Conservation (phyloP, 2,329 filamentous ascomycete species). For the Rhynchosporium agropyri region DNA sequence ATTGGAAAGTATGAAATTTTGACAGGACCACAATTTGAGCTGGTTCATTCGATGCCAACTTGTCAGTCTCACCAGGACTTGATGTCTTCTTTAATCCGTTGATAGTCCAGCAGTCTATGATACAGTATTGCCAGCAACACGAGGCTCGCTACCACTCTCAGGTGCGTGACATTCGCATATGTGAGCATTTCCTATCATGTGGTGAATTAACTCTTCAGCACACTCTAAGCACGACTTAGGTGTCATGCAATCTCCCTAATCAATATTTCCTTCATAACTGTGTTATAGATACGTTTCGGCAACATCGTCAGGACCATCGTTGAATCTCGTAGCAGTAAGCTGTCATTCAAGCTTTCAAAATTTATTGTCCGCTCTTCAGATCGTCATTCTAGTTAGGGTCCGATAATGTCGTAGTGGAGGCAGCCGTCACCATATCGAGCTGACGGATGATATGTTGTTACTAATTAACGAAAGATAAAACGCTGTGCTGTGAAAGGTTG, state of each 20-base stretch:
- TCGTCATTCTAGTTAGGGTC: constrained; percentile 36
- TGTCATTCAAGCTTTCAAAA: constrained; percentile 40
- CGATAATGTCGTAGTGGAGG: constrained; percentile 42
- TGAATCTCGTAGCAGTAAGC: constrained; percentile 43
- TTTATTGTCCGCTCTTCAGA: neutral
- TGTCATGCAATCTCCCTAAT: constrained; percentile 33
- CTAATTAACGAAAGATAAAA: constrained; percentile 39
- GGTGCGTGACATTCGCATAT: constrained; percentile 31
- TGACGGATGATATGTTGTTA: constrained; percentile 41
- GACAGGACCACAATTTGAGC: no score
- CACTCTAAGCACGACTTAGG: constrained; percentile 30
- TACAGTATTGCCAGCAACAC: constrained; percentile 30
- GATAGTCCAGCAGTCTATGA: constrained; percentile 29
- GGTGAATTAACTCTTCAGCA: constrained; percentile 35
- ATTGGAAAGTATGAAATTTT: no score
- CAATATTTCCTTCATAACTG: constrained; percentile 19
- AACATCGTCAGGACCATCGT: constrained; percentile 38
- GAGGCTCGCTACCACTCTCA: constrained; percentile 30
- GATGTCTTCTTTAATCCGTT: constrained; percentile 23
- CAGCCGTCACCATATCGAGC: constrained; percentile 39
- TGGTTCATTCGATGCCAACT: no score
- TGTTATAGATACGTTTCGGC: constrained; percentile 17
- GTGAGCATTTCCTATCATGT: constrained; percentile 35
- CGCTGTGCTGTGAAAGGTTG: constrained; percentile 41
- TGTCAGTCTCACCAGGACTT: no score